Evolutionary conservation across 805 yeast genomes (phyloP), one percentile per base, ranked within the genome.

Genomic region (Ogataea henricii): DNA sequence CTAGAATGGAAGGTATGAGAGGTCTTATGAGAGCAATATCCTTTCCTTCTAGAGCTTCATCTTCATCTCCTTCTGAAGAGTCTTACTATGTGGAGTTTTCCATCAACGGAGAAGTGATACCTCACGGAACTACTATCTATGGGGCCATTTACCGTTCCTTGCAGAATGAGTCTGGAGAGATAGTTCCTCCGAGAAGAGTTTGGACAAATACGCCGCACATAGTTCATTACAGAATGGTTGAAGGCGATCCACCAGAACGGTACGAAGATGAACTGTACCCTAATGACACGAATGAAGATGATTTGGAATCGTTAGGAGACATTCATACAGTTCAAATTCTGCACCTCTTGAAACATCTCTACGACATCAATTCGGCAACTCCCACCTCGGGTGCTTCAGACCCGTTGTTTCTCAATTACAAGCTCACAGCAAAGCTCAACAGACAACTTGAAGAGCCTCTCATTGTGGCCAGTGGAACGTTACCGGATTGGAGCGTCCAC

Each of bases 381-480:
- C 34, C 48, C 8, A 49, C 52, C 32, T 51, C 67, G 0, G 66
- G 63, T 9, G 63, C 67, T 6, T 58, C 68, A 1, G 63, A 57
- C 6, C 55, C 64, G 1, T 36, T 62, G 10, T 91, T 89, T 59
- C 69, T 83, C 56, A 90, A 88, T 62, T 81, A 89, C 67, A 90
- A 90, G 59, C 64, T 92, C 16, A 84, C 96, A 6, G 95, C 95
- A 0, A 92, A 91, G 63, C 70, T 94, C 45, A 85, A 87, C 47
- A 72, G 95, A 41, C 97, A 91, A 65, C 66, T 92, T 36, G 97
- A 91, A 57, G 97, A 92, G 53, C 94, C 96, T 0, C 69, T 91
- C 45, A 76, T 90, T 14, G 92, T 92, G 22, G 92, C 95, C 0
- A 82, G 96, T 62, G 94, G 92, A 0, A 78, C 87, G 2, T 63